These are phyloP conservation scores for Gastrodia elata DNA, from an alignment of 106 monocot species.

Conservation along the genomic window DNA sequence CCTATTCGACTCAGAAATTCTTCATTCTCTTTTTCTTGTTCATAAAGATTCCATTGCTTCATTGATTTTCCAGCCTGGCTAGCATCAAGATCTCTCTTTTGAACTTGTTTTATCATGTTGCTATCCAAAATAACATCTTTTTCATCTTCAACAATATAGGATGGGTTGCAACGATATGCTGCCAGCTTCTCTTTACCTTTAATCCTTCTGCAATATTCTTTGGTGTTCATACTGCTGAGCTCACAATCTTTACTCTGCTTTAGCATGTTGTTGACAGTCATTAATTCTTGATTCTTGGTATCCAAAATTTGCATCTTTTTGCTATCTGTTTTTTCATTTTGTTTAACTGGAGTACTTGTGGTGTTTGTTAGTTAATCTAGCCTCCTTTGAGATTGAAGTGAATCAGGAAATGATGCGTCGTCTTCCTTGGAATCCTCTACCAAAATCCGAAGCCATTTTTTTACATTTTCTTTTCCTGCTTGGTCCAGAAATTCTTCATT, in stretches of 20 bases:
- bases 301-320: neutral
- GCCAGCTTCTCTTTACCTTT: neutral
- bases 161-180: neutral
- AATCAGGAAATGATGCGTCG: neutral
- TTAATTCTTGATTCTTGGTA: neutral
- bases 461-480: slow-evolving; percentile 58
- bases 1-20: slow-evolving; percentile 36
- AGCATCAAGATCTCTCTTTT: slow-evolving; percentile 3
- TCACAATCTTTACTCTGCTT: slow-evolving; percentile 2
- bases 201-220: neutral
- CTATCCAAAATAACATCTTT: neutral
- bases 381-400: slow-evolving; percentile 6
- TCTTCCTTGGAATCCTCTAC: slow-evolving; percentile 35
- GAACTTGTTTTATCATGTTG: neutral
- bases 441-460: slow-evolving; percentile 65
- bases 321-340: neutral
- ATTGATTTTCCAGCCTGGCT: slow-evolving; percentile 5
- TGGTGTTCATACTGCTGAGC: neutral
- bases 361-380: slow-evolving; percentile 6
- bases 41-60: neutral
- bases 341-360: slow-evolving; percentile 12
- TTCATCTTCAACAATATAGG: neutral
- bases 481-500: slow-evolving; percentile 29
- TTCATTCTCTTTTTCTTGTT: slow-evolving; percentile 18
- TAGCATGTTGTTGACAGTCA: neutral